phyloP scores from a whole-genome alignment of 2,329 filamentous ascomycete genomes.

The Phyllosticta citriasiana region DNA sequence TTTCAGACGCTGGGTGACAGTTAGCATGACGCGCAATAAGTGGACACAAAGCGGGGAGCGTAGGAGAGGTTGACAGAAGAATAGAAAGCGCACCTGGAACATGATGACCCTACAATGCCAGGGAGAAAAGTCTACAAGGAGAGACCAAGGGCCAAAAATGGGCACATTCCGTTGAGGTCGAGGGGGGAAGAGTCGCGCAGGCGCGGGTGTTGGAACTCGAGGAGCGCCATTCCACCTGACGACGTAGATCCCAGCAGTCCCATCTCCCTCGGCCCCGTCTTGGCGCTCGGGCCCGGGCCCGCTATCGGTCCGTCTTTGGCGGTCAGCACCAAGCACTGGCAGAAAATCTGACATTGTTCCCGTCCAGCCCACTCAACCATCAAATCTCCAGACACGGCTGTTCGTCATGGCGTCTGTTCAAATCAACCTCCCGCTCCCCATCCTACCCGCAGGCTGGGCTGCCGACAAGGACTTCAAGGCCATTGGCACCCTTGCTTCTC shows the following conservation, averaged over 20 bases:
- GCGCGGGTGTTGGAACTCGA: not conserved
- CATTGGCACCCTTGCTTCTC: constrained; percentile 63
- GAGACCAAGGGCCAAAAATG: not conserved
- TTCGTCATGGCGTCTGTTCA: constrained; percentile 54
- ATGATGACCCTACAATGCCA: constrained; percentile 16
- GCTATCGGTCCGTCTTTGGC: no score
- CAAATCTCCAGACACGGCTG: constrained; percentile 7
- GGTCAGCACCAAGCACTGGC: not conserved
- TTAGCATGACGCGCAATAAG: not conserved
- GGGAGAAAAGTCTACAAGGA: constrained; percentile 2
- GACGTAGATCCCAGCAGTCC: not conserved
- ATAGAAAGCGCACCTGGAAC: constrained; percentile 21
- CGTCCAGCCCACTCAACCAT: constrained; percentile 3
- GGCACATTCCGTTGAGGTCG: not conserved
- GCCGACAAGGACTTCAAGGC: constrained; percentile 89
- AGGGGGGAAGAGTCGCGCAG: not conserved
- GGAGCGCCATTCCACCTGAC: not conserved
- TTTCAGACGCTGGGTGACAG: constrained; percentile 56
- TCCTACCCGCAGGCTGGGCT: constrained; percentile 70
- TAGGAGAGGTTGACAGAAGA: not conserved
- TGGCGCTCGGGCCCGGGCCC: not conserved
- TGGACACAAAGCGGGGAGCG: not conserved
- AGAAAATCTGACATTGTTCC: constrained; percentile 8
- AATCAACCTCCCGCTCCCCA: constrained; percentile 57
- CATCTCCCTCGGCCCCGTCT: not conserved